Evolutionary conservation across 2,329 filamentous ascomycete genomes (phyloP), one percentile per base, ranked within the genome.

Genomic region (Monilinia fructigena): DNA sequence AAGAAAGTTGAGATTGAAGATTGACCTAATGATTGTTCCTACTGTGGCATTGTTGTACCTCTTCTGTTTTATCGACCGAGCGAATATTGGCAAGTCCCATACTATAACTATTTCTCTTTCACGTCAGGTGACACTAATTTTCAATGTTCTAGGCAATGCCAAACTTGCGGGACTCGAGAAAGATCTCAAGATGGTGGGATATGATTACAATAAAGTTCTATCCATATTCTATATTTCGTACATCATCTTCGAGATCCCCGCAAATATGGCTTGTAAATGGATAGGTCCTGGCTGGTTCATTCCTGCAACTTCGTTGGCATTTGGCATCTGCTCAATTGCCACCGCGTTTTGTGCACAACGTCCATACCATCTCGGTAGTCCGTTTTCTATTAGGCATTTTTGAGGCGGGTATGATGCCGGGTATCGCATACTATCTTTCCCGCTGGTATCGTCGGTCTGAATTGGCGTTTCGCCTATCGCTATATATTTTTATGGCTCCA

Each of bases 11-110:
- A 80, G 86, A 10, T 77, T 78, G 72, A 91, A 91, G 75, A 86
- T 91, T 58, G 89, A 91, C 71, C 71, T 89, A 7, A 83, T 80
- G 71, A 83, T 90, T 55, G 80, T 91, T 0, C 89, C 89, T 0
- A 89, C 86, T 0, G 87, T 90, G 0, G 78, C 87, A 0, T 66
- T 90, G 0, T 78, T 91, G 4, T 91, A 91, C 72, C 81, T 91
- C 0, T 90, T 91, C 72, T 90, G 88, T 77, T 91, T 90, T 76
- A 90, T 91, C 69, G 89, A 91, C 72, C 82, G 89, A n/a, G 86
- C 88, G 31, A 91, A 91, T 68, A 88, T 92, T 48, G 89, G 88
- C 87, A 73, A 73, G 79, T 56, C 12, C n/a, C 23, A 12, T 4
- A 42, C 47, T 26, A 1, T 1, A 38, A 23, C 8, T 7, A 31